A percentile compares a stretch with the other conserved stretches of the same genome.
Conservation (phyloP, 495 filamentous ascomycete species). For the Hypoxylon trugodes region DNA sequence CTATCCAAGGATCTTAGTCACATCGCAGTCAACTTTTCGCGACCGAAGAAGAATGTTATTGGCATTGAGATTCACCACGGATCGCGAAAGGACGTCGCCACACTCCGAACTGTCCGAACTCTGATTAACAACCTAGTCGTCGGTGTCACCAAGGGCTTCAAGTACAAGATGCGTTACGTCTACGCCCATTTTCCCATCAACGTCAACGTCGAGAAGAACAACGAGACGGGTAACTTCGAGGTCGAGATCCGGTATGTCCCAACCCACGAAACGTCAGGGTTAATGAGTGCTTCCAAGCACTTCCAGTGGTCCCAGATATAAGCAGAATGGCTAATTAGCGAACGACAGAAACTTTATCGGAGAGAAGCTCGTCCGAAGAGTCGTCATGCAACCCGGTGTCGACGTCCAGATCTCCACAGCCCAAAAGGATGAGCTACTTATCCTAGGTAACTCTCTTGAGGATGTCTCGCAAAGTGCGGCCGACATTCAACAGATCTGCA, state of each 20-base stretch:
- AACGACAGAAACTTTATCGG: constrained; percentile 92
- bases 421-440: constrained; percentile 95
- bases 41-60: constrained; percentile 81
- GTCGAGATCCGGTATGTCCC: constrained; percentile 93
- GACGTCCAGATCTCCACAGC: constrained; percentile 86
- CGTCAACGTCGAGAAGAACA: constrained; percentile 98
- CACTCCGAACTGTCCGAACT: constrained; percentile 95
- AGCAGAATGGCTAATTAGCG: constrained; percentile 11
- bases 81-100: constrained; percentile 94
- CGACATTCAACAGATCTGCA: constrained; percentile 99
- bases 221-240: constrained; percentile 83
- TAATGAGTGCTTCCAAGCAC: neutral
- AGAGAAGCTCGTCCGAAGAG: constrained; percentile 97
- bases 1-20: constrained; percentile 95
- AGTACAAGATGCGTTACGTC: constrained; percentile 99
- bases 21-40: constrained; percentile 92
- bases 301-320: neutral
- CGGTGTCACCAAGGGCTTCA: constrained; percentile 97
- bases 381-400: constrained; percentile 88
- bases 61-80: constrained; percentile 98
- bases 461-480: constrained; percentile 96
- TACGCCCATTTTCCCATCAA: constrained; percentile 99
- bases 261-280: neutral
- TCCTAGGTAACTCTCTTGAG: constrained; percentile 94
- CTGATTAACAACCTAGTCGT: constrained; percentile 98